Evolutionary conservation across 495 filamentous ascomycete species (phyloP).

Genomic region (Glonium stellatum): DNA sequence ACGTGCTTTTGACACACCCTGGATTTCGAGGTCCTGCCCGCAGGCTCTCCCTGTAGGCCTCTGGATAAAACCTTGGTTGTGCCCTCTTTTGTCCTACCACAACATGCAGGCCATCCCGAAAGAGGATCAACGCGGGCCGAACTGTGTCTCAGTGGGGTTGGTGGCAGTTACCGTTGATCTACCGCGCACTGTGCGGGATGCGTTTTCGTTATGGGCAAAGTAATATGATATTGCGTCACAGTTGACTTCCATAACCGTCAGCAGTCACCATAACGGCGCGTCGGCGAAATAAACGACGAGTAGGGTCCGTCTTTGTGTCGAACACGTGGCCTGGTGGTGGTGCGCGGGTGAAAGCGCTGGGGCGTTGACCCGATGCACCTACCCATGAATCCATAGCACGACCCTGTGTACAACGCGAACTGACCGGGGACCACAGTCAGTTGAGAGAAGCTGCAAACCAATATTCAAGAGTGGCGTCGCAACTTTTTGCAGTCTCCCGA

Average conservation of each 20-base stretch:
- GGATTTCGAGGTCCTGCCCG: not conserved
- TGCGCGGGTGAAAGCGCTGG: not conserved
- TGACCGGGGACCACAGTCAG: not conserved
- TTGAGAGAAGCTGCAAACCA: not conserved
- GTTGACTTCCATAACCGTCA: not conserved
- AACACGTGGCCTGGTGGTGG: slow-evolving; percentile 1
- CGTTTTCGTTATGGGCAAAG: not conserved
- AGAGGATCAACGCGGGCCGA: not conserved
- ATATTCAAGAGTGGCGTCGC: not conserved
- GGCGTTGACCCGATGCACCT: not conserved
- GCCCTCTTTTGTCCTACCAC: not conserved
- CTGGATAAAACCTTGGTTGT: not conserved
- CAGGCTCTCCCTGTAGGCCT: not conserved
- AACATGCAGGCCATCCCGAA: not conserved
- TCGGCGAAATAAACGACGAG: not conserved
- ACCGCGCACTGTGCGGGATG: not conserved
- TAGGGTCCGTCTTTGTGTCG: not conserved
- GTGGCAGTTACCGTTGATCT: not conserved
- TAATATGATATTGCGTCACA: not conserved
- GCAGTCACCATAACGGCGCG: not conserved
- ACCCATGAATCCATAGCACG: not conserved
- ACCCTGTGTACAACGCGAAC: not conserved
- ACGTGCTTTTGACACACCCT: not conserved
- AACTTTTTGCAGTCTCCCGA: not conserved
- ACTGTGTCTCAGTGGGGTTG: not conserved